Base-by-base conservation (phyloP, 2,329 filamentous ascomycete species). In the Biscogniauxia marginata region DNA sequence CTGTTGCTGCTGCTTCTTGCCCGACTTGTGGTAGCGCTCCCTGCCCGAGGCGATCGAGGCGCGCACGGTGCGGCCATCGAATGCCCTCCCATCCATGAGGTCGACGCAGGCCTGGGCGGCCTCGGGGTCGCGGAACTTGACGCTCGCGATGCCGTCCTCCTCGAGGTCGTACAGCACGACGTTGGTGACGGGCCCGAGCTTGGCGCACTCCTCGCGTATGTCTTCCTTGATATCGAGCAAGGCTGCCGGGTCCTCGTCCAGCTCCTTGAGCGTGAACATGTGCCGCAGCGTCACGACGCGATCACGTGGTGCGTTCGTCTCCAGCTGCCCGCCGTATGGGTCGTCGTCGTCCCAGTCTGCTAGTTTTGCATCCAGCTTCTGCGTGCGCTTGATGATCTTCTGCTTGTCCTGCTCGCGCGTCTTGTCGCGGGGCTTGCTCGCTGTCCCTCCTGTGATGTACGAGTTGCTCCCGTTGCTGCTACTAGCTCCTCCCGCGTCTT, bases 301-400 rank as follows among this genome's bases (percentile, higher is more conserved):
- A 66, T 93, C 90, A 75, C 84, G 89, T 67, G 79, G 81, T 53
- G 75, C 72, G 45, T 68, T 70, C 8, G 73, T 79, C n/a, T 81
- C 79, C 21, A 85, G 67, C 21, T 78, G 73, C 1, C 64, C 68
- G 3, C 70, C 79, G 59, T 76, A 83, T 22, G 88, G 83, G 53
- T 93, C 88, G 70, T 98, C 93, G 68, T 97, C 93, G 68, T 91
- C 90, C 95, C 95, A 99, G 73, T 98, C 93, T 3, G 92, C 89
- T 30, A 98, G 84, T 75, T 93, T 93, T 49, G 91, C 93, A 67
- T 93, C 91, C 65, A 98, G 80, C 71, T 93, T 95, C 72, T 96
- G 90, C 0, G 91, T 93, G 74, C 93, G 93, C 73, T 87, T 89
- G 70, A 96, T 96, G 57, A 96, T 89, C 76, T 96, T 96, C 71